Conservation (phyloP, 2,329 filamentous ascomycete species). For the Lachnellula willkommii region DNA sequence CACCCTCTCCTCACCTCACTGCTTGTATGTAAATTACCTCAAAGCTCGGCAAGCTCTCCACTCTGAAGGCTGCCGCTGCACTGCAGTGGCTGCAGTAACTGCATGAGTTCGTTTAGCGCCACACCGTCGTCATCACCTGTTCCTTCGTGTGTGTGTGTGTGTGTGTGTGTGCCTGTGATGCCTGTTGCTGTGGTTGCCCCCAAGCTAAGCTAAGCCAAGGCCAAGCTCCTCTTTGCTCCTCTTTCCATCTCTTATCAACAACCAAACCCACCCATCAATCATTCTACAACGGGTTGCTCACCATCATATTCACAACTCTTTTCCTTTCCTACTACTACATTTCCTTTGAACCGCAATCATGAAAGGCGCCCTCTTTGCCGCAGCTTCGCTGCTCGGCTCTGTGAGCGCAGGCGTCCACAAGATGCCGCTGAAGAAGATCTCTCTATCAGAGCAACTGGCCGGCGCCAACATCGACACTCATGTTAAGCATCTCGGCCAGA, state of each 20-base stretch:
- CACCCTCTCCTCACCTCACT: too few relatives aligned
- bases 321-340: not conserved
- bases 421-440: conserved; percentile 96
- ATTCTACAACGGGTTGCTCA: conserved; percentile 12
- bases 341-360: conserved; percentile 46
- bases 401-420: conserved; percentile 85
- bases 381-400: conserved; percentile 73
- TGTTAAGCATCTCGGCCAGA: conserved; percentile 79
- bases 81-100: too few relatives aligned
- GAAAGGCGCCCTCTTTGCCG: conserved; percentile 80
- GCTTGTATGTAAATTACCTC: too few relatives aligned
- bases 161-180: not conserved
- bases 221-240: not conserved
- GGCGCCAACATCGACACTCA: conserved; percentile 75
- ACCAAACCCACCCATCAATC: conserved; percentile 11
- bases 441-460: conserved; percentile 87
- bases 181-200: not conserved
- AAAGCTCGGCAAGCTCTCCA: too few relatives aligned
- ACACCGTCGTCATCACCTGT: conserved; percentile 1
- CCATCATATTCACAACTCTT: conserved; percentile 9
- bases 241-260: conserved; percentile 14
- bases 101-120: not conserved
- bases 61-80: too few relatives aligned
- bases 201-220: not conserved
- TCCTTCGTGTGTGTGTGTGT: too few relatives aligned